Evolutionary conservation across 305 asterid genomes (phyloP).

Genomic region (Rubia occidens): DNA sequence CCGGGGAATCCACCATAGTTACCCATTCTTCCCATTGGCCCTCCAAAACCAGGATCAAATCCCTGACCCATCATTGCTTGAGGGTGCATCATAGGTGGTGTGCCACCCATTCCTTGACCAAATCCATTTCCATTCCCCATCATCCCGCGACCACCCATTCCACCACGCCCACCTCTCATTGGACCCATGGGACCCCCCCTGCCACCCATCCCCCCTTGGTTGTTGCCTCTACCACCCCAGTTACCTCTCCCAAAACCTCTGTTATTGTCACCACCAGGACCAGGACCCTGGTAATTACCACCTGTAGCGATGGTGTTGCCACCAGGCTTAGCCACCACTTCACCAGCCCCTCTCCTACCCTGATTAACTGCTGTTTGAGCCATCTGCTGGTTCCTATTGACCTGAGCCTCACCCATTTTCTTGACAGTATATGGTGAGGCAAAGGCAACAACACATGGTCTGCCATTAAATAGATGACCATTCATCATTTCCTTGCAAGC

Average conservation of each 20-base stretch:
- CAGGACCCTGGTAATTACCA: conserved; percentile 24
- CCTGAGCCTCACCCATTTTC: conserved; percentile 73
- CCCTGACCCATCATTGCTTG: conserved; percentile 79
- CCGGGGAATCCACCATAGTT: conserved; percentile 68
- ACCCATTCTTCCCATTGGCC: conserved; percentile 71
- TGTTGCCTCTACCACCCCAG: conserved; percentile 52
- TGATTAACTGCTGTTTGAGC: conserved; percentile 13
- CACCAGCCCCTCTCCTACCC: conserved; percentile 25
- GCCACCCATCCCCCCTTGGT: conserved; percentile 53
- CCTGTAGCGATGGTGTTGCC: conserved; percentile 24
- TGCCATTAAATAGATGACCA: conserved; percentile 69
- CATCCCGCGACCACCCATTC: conserved; percentile 52
- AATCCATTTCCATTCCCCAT: conserved; percentile 55
- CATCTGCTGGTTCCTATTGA: conserved; percentile 39
- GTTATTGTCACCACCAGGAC: conserved; percentile 18
- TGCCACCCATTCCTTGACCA: conserved; percentile 54
- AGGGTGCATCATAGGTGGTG: conserved; percentile 58
- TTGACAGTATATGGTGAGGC: conserved; percentile 72
- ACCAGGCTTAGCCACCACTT: conserved; percentile 17
- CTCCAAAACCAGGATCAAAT: conserved; percentile 72
- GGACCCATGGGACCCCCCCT: conserved; percentile 66
- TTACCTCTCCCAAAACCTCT: conserved; percentile 31
- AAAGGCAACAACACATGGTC: conserved; percentile 83
- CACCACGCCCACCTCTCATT: conserved; percentile 54
- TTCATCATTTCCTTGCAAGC: conserved; percentile 89